Percentiles rank a stretch among this genome's conserved stretches.
Evolutionary conservation across 1,284 basidiomycete species (phyloP).

Genomic region (Cystobasidium slooffiae): DNA sequence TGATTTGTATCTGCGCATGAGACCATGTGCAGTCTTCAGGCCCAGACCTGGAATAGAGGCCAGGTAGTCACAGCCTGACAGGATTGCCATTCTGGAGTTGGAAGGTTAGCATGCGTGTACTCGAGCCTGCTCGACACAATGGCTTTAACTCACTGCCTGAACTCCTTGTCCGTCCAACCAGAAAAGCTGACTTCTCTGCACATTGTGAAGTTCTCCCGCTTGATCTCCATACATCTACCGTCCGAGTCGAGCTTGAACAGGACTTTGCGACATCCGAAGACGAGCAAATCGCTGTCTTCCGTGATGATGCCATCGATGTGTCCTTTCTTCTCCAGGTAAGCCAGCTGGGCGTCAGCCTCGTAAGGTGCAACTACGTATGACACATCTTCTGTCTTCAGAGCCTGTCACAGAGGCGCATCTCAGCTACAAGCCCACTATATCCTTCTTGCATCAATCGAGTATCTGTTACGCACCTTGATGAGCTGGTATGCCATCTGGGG

Average conservation of each 20-base stretch:
- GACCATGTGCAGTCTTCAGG: slow-evolving; percentile 81
- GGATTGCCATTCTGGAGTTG: slow-evolving; percentile 62
- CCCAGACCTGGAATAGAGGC: slow-evolving; percentile 57
- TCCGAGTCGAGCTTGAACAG: slow-evolving; percentile 82
- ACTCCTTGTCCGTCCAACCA: slow-evolving; percentile 87
- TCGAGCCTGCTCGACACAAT: background rate
- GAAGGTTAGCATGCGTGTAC: background rate
- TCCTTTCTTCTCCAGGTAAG: slow-evolving; percentile 82
- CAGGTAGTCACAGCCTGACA: slow-evolving; percentile 94
- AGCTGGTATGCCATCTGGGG: slow-evolving; percentile 97
- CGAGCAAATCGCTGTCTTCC: slow-evolving; percentile 96
- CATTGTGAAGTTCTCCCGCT: slow-evolving; percentile 74
- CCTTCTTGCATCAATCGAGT: background rate
- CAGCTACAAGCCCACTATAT: background rate
- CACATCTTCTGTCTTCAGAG: slow-evolving; percentile 75
- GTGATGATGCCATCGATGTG: slow-evolving; percentile 91
- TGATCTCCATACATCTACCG: slow-evolving; percentile 77
- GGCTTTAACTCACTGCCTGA: slow-evolving; percentile 65
- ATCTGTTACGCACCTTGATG: slow-evolving; percentile 74
- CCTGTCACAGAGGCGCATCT: slow-evolving; percentile 61
- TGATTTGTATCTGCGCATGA: slow-evolving; percentile 82
- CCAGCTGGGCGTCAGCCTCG: slow-evolving; percentile 97
- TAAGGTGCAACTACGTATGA: slow-evolving; percentile 94
- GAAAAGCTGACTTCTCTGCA: slow-evolving; percentile 76
- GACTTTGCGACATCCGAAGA: slow-evolving; percentile 81